phyloP scores from a whole-genome alignment of 768 basidiomycete species.

The Auricularia sp. region DNA sequence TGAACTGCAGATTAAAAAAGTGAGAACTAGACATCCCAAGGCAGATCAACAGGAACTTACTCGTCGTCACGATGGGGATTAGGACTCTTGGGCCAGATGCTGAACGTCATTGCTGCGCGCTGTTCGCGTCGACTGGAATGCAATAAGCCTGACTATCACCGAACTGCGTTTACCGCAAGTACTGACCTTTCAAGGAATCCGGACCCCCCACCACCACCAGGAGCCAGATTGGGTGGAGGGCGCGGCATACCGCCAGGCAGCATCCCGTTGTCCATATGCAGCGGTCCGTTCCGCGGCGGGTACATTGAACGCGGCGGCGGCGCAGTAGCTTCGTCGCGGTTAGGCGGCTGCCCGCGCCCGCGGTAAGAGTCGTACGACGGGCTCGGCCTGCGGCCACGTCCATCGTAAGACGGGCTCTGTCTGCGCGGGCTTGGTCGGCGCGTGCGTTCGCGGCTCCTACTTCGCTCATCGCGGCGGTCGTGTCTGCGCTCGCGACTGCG shows the following conservation, averaged over 20 bases:
- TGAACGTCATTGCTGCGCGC: conserved; percentile 44
- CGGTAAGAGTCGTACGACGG: conserved; percentile 43
- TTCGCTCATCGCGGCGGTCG: conserved; percentile 7
- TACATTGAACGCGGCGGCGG: conserved; percentile 53
- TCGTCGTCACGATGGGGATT: conserved; percentile 49
- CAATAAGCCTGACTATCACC: conserved; percentile 4
- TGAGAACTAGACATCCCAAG: neutral
- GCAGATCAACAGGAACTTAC: conserved; percentile 29
- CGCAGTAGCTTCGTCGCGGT: conserved; percentile 17
- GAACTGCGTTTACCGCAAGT: neutral
- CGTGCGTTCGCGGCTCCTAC: conserved; percentile 7
- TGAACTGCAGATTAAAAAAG: conserved; percentile 1
- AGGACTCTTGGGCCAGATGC: conserved; percentile 80
- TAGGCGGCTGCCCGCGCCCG: conserved; percentile 23
- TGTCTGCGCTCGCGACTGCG: conserved; percentile 18
- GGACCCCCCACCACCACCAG: conserved; percentile 13
- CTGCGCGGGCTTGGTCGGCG: conserved; percentile 14
- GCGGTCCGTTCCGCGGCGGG: conserved; percentile 27
- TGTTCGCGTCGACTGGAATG: conserved; percentile 55
- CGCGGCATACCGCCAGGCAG: neutral
- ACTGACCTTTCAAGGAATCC: conserved; percentile 66
- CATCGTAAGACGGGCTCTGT: conserved; percentile 10
- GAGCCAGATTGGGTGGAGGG: neutral
- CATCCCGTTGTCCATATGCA: conserved; percentile 10
- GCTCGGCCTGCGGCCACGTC: conserved; percentile 27